Evolutionary conservation across 2,329 filamentous ascomycete genomes (phyloP), one percentile per base, ranked within the genome.

Genomic region (Cadophora malorum): DNA sequence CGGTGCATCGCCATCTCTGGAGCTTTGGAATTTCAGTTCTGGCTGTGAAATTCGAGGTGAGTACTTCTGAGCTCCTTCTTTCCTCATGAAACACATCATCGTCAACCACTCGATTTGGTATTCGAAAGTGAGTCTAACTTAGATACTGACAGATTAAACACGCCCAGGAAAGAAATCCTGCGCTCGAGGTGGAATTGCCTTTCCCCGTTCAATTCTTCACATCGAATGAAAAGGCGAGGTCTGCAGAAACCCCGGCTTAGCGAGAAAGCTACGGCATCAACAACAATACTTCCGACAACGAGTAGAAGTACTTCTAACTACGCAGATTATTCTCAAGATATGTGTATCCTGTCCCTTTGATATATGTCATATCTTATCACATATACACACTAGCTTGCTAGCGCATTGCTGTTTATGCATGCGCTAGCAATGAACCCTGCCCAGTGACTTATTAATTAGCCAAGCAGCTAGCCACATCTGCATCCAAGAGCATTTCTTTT

Each of bases 201-300:
- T 7, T 21, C 4, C n/a, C 19, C 16, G 41, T 49, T 10, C 45
- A 19, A n/a, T 3, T 49, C 3, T 10, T 19, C 8, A 1, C 4
- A 49, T 10, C n/a, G 6, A 21, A 2, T 5, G 7, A 21, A 21
- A 49, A 49, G 45, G 6, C 45, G 45, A 21, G 4, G 7, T 12
- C 45, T 1, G 1, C 19, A 49, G 5, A 21, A 3, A 25, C 28
- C 25, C 19, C 21, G 28, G 7, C 31, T 35, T n/a, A 58, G 55
- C 55, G 55, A 56, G 53, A 58, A 58, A 58, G 8, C 16, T 23
- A 16, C 12, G 5, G 28, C 55, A 58, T 58, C 55, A 58, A 38
- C 55, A 28, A 28, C 28, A 28, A 28, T 28, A 28, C 28, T 28
- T 28, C 3, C 28, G 28, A 28, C 3, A 28, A 28, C 35, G 12